Conservation (phyloP, 305 asterid species). For the Withania somnifera region DNA sequence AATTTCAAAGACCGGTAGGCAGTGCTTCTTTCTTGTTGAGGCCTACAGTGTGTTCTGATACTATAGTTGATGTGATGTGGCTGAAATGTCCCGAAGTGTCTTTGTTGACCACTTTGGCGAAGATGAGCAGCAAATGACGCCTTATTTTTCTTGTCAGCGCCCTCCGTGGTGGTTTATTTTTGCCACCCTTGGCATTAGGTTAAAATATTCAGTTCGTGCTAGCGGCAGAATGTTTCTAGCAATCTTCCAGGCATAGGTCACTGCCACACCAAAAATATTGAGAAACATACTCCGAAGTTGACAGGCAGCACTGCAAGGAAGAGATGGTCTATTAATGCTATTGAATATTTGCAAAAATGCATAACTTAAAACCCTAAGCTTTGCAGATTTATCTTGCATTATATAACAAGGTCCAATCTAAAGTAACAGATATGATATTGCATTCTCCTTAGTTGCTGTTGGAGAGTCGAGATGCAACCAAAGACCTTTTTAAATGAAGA, state of each 20-base stretch:
- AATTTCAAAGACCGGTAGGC: neutral
- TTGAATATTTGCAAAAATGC: neutral
- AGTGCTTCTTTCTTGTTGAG: neutral
- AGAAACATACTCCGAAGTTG: neutral
- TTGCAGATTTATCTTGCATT: too few relatives aligned
- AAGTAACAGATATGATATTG: neutral
- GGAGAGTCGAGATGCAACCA: neutral
- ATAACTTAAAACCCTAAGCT: neutral
- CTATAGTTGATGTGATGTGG: neutral
- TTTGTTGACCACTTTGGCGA: neutral
- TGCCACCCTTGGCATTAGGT: neutral
- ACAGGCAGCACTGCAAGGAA: neutral
- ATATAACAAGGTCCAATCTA: too few relatives aligned
- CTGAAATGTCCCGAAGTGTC: neutral
- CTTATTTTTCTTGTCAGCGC: neutral
- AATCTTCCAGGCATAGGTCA: neutral
- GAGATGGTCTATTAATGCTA: neutral
- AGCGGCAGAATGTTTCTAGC: neutral
- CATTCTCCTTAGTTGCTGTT: neutral
- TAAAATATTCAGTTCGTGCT: neutral
- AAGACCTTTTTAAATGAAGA: neutral
- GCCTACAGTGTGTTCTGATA: neutral
- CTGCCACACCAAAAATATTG: neutral
- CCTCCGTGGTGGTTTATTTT: neutral
- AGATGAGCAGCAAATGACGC: neutral